Conservation (phyloP, 345 rosid species). For the Eucalyptus coolabah region DNA sequence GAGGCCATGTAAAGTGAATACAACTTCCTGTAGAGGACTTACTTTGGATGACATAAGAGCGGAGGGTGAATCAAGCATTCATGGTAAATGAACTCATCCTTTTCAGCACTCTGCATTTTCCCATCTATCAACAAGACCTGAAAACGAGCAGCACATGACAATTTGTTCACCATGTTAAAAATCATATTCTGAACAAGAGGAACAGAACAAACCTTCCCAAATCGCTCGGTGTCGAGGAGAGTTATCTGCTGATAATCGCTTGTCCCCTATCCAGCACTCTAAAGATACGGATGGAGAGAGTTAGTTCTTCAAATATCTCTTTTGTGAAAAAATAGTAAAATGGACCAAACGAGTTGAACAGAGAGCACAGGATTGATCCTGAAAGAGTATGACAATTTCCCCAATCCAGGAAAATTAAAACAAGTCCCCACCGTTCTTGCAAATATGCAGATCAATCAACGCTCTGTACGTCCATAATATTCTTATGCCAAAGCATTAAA, state of each 20-base stretch:
- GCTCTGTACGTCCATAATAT: not conserved
- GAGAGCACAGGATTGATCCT: not conserved
- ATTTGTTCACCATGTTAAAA: too few relatives aligned
- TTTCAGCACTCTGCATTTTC: slow-evolving; percentile 97
- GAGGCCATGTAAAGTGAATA: not conserved
- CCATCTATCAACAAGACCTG: slow-evolving; percentile 92
- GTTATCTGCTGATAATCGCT: slow-evolving; percentile 81
- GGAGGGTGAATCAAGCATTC: slow-evolving; percentile 92
- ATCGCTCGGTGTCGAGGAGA: slow-evolving; percentile 76
- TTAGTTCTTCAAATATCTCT: not conserved
- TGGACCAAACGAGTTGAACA: not conserved
- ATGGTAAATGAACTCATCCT: slow-evolving; percentile 87
- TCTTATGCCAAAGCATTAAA: not conserved
- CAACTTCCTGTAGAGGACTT: not conserved
- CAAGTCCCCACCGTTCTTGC: not conserved
- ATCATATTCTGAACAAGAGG: not conserved
- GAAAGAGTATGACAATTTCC: not conserved
- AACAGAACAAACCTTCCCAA: slow-evolving; percentile 46
- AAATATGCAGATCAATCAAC: not conserved
- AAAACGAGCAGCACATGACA: not conserved
- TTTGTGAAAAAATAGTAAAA: not conserved
- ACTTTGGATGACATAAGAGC: slow-evolving; percentile 70
- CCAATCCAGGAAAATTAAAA: not conserved
- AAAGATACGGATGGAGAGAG: not conserved
- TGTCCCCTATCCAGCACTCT: slow-evolving; percentile 70